Base-by-base conservation (phyloP, 2,329 filamentous ascomycete species). In the Aspergillus sp. region DNA sequence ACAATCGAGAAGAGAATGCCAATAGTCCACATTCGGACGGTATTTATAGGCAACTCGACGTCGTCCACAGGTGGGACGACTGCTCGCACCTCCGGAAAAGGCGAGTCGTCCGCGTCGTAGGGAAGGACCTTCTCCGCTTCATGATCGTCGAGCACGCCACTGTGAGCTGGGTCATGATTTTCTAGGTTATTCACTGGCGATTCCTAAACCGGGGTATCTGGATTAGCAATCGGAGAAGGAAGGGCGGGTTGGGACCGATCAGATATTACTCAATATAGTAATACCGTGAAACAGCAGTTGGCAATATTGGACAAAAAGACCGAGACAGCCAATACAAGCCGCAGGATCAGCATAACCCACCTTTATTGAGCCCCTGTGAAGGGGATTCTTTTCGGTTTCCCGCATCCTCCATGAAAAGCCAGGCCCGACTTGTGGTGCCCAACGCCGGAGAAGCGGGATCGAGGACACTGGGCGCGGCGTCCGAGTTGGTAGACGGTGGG, bases 1-100 rank as follows among this genome's bases (percentile, higher is more conserved):
- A 75, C 70, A 51, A 74, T 73, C 1, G 73, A 71, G 51, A 75
- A 75, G 2, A 73, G n/a, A 15, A 75, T 60, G 17, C 73, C 73
- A 58, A 75, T 75, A 17, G 66, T 62, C 73, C 73, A 75, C 71
- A 74, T 74, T 40, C 73, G 72, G 30, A 68, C 59, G 1, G 73
- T 74, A 40, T 72, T 73, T 5, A 72, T 61, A 7, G 72, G 72
- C 13, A 73, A 54, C 2, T 61, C 62, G 13, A 64, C 55, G 58
- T 75, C 71, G 58, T 75, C 66, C 30, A 67, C 64, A 1, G 73
- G 70, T 24, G 62, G 64, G 17, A 75, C 67, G 42, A 74, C 73
- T 7, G 73, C 73, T 50, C 73, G 73, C 30, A 75, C 73, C 59
- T 75, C 73, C 1, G 72, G 73, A 48, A 71, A 75, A 2, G 73